Conservation (phyloP, 768 basidiomycete genomes). For the Austroboletus eburneus region DNA sequence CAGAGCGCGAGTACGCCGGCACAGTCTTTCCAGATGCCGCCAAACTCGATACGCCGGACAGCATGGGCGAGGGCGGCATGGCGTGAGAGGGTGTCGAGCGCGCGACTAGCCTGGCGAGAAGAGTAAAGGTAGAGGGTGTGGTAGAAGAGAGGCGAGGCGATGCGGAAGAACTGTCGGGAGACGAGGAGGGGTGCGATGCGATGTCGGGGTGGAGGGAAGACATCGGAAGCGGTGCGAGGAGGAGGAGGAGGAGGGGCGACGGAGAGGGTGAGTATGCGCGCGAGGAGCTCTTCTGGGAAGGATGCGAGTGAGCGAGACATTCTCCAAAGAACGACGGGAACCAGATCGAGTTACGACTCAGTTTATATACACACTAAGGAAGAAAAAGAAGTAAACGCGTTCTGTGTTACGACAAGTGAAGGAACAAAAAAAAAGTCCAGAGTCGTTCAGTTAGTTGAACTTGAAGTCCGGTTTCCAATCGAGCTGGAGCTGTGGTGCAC, state of each 20-base stretch:
- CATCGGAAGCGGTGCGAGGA: constrained; percentile 23
- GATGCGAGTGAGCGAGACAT: constrained; percentile 23
- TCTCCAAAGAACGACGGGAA: neutral
- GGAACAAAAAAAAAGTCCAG: neutral
- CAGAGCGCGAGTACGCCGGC: constrained; percentile 35
- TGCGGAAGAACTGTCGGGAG: constrained; percentile 49
- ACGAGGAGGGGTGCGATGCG: constrained; percentile 46
- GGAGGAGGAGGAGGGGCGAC: constrained; percentile 14
- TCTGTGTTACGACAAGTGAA: neutral
- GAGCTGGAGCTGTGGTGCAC: neutral
- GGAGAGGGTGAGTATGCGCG: constrained; percentile 39
- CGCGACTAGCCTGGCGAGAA: constrained; percentile 34
- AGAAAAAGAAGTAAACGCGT: neutral
- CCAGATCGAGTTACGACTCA: neutral
- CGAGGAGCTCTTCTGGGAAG: constrained; percentile 43
- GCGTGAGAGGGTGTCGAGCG: constrained; percentile 35
- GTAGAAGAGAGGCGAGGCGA: constrained; percentile 56
- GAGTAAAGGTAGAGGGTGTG: constrained; percentile 45
- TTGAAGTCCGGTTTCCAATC: constrained; percentile 13
- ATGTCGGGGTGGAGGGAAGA: constrained; percentile 16
- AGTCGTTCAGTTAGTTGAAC: too few relatives aligned
- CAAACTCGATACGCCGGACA: constrained; percentile 41
- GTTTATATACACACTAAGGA: constrained; percentile 8
- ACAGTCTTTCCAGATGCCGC: constrained; percentile 38
- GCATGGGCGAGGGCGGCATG: constrained; percentile 36